Evolutionary conservation across 495 filamentous ascomycete species (phyloP).

Genomic region (Podospora bellae-mahoneyi): DNA sequence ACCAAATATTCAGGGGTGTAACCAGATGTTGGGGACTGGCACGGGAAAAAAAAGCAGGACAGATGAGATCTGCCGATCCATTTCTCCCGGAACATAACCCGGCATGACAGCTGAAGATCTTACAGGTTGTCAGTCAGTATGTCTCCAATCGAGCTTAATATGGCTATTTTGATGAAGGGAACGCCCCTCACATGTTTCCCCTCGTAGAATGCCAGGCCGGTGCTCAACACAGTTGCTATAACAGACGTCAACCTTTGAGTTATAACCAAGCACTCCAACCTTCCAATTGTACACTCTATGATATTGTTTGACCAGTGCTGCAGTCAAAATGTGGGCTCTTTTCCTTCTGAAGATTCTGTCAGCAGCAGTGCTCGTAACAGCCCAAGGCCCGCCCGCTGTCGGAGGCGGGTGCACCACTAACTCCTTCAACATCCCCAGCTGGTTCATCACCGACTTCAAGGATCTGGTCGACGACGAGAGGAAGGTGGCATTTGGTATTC

Average conservation of each 20-base stretch:
- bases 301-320: background rate
- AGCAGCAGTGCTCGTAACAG: conserved; percentile 15
- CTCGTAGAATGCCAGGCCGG: background rate
- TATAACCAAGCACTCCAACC: too few relatives aligned
- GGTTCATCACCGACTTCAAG: conserved; percentile 23
- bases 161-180: conserved; percentile 4
- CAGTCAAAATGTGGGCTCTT: conserved; percentile 2
- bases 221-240: background rate
- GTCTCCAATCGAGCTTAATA: conserved; percentile 10
- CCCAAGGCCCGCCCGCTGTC: conserved; percentile 5
- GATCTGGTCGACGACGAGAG: conserved; percentile 8
- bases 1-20: background rate
- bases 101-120: conserved; percentile 1
- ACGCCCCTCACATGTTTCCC: background rate
- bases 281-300: too few relatives aligned
- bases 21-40: background rate
- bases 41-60: background rate
- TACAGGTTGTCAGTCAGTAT: background rate
- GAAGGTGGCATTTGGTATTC: conserved; percentile 23
- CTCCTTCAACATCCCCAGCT: conserved; percentile 28
- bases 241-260: too few relatives aligned
- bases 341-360: conserved; percentile 6
- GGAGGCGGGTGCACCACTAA: conserved; percentile 21
- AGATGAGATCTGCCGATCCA: conserved; percentile 5
- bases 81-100: conserved; percentile 9